Evolutionary conservation across 495 filamentous ascomycete species (phyloP).

Genomic region (Neurospora intermedia): DNA sequence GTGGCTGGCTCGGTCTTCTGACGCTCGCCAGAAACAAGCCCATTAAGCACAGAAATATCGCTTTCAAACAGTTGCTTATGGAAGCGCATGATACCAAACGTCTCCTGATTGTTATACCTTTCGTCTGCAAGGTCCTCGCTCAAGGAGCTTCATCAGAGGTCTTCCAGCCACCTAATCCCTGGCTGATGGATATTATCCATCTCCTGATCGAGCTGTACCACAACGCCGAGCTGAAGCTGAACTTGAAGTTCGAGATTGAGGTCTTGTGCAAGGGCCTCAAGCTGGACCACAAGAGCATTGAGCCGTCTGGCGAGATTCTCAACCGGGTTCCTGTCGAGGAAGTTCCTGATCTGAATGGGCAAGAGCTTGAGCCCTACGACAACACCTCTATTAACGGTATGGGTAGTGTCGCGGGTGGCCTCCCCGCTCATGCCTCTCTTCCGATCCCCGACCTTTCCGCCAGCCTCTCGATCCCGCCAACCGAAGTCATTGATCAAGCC

Average conservation of each 20-base stretch:
- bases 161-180: conserved; percentile 91
- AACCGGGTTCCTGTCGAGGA: conserved; percentile 60
- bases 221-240: conserved; percentile 83
- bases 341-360: conserved; percentile 35
- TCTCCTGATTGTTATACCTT: conserved; percentile 83
- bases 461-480: conserved; percentile 63
- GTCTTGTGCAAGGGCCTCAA: conserved; percentile 88
- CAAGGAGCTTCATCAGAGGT: conserved; percentile 77
- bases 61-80: conserved; percentile 87
- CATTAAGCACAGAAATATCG: conserved; percentile 92
- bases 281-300: conserved; percentile 74
- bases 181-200: conserved; percentile 88
- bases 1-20: conserved; percentile 82
- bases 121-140: conserved; percentile 86
- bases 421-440: conserved; percentile 62
- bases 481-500: conserved; percentile 57
- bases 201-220: conserved; percentile 87
- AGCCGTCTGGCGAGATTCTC: conserved; percentile 71
- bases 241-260: conserved; percentile 96
- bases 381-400: conserved; percentile 66
- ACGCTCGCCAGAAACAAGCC: conserved; percentile 92
- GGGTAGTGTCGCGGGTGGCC: conserved; percentile 54
- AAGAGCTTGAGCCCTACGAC: conserved; percentile 61
- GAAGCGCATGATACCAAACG: conserved; percentile 87
- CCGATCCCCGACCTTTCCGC: conserved; percentile 71